Percentiles rank a stretch among this genome's conserved stretches.
These are phyloP conservation scores for Eutrema heterophyllum DNA, from an alignment of 345 rosid genomes.

Conservation along the genomic window DNA sequence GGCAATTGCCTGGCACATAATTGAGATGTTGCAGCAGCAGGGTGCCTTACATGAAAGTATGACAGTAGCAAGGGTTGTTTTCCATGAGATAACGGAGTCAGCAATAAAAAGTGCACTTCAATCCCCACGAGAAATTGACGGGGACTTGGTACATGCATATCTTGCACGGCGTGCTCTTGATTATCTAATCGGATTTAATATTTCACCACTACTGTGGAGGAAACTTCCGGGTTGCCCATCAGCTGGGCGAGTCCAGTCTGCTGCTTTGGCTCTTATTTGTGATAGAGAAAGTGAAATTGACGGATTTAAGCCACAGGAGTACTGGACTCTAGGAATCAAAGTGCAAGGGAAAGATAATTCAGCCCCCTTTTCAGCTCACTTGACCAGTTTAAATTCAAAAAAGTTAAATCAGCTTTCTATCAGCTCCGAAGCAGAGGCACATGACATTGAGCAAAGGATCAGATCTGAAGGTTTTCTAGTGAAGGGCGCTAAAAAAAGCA, in stretches of 20 bases:
- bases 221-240: constrained; percentile 97
- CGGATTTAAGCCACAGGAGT: constrained; percentile 76
- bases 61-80: constrained; percentile 82
- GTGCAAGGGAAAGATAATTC: constrained; percentile 38
- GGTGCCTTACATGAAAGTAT: constrained; percentile 74
- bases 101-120: constrained; percentile 76
- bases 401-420: constrained; percentile 77
- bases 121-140: constrained; percentile 81
- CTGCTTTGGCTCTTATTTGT: constrained; percentile 85
- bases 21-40: constrained; percentile 95
- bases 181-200: constrained; percentile 90
- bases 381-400: constrained; percentile 61
- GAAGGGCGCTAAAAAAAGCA: constrained; percentile 49
- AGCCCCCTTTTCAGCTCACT: constrained; percentile 47
- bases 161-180: constrained; percentile 98
- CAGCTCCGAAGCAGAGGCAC: constrained; percentile 51
- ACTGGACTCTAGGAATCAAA: constrained; percentile 66
- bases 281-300: constrained; percentile 95
- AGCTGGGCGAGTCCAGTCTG: constrained; percentile 98
- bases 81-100: constrained; percentile 93
- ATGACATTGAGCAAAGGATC: constrained; percentile 52
- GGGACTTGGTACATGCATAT: constrained; percentile 83
- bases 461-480: constrained; percentile 50
- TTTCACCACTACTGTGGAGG: constrained; percentile 94
- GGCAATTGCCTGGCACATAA: constrained; percentile 99